Conservation (phyloP, 257 asterid genomes). For the Avicennia marina region DNA sequence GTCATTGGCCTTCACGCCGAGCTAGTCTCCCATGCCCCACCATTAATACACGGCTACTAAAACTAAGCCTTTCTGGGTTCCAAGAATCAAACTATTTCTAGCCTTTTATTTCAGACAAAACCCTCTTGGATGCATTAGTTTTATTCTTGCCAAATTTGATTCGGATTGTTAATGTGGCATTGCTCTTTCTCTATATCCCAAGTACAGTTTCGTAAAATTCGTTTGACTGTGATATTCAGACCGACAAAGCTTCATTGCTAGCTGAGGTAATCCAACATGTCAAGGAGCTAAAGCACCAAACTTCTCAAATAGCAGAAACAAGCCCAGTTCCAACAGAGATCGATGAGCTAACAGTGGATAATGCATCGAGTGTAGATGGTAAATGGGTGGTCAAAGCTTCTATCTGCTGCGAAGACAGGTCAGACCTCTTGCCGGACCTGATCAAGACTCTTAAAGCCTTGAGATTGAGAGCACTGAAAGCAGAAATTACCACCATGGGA, state of each 20-base stretch:
- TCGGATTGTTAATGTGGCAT: no score
- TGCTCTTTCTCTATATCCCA: background rate
- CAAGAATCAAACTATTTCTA: background rate
- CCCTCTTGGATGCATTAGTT: no score
- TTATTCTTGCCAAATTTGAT: no score
- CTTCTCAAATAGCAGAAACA: conserved; percentile 56
- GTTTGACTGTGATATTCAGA: conserved; percentile 24
- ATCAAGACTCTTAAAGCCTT: conserved; percentile 71
- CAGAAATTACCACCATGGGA: conserved; percentile 76
- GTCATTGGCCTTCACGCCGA: conserved; percentile 35
- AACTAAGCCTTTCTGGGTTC: background rate
- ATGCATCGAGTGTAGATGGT: conserved; percentile 62
- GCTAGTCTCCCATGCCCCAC: no score
- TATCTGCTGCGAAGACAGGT: conserved; percentile 77
- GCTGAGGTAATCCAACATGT: conserved; percentile 90
- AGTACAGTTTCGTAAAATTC: background rate
- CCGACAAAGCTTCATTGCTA: conserved; percentile 87
- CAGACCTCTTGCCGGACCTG: conserved; percentile 72
- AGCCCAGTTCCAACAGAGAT: conserved; percentile 60
- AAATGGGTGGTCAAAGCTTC: conserved; percentile 65
- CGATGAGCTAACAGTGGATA: conserved; percentile 69
- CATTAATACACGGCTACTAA: background rate
- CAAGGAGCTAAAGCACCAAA: conserved; percentile 77
- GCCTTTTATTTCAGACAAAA: no score
- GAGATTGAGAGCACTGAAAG: conserved; percentile 55